Evolutionary conservation across 768 basidiomycete genomes (phyloP).

Genomic region (Candolleomyces efflorescens): DNA sequence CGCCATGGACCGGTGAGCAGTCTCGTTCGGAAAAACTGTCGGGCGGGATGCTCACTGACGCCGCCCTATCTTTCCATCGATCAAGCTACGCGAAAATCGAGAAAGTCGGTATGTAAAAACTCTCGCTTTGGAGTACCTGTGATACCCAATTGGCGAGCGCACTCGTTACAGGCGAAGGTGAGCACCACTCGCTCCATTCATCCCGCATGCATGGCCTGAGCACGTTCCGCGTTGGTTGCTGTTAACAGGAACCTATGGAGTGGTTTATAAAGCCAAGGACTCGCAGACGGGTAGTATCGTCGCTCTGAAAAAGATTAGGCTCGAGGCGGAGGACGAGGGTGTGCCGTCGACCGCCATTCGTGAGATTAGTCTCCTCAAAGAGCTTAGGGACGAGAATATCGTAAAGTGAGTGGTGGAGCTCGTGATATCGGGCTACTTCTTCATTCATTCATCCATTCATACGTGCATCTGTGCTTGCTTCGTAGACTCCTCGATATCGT

Average conservation of each 20-base stretch:
- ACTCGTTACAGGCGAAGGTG: slow-evolving; percentile 40
- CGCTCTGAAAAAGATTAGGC: slow-evolving; percentile 96
- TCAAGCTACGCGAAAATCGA: slow-evolving; percentile 92
- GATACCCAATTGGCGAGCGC: slow-evolving; percentile 6
- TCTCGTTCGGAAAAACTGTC: slow-evolving; percentile 6
- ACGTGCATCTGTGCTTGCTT: slow-evolving; percentile 6
- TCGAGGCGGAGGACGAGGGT: slow-evolving; percentile 98
- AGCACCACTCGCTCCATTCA: not conserved
- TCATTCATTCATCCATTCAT: not conserved
- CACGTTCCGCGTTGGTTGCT: slow-evolving; percentile 6
- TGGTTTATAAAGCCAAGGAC: slow-evolving; percentile 96
- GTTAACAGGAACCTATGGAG: slow-evolving; percentile 87
- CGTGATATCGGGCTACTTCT: slow-evolving; percentile 7
- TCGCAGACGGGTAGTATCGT: slow-evolving; percentile 76
- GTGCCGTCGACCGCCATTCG: slow-evolving; percentile 98
- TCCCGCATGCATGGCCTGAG: not conserved
- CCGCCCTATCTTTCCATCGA: not conserved
- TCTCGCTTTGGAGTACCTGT: slow-evolving; percentile 13
- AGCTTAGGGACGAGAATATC: slow-evolving; percentile 93
- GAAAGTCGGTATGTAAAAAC: slow-evolving; percentile 83
- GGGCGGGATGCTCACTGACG: not conserved
- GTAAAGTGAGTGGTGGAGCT: slow-evolving; percentile 58
- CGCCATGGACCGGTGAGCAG: slow-evolving; percentile 43
- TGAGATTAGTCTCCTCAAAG: slow-evolving; percentile 96
- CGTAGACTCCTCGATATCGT: slow-evolving; percentile 90